Percentiles rank a stretch among this genome's conserved stretches.
Conservation (phyloP, 2,329 filamentous ascomycete genomes). For the Chaetomiaceae sp. region DNA sequence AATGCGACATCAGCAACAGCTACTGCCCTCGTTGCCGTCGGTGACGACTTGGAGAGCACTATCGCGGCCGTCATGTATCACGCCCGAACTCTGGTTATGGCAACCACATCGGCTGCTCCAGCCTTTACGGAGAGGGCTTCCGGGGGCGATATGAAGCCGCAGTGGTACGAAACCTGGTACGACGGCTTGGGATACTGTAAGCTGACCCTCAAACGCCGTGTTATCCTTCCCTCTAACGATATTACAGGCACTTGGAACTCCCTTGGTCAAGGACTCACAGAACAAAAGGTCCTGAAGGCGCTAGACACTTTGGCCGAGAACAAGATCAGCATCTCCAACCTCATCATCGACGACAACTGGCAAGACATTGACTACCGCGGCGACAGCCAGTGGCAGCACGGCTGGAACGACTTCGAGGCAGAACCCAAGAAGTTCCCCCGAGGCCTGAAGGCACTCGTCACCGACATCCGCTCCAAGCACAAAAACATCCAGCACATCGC, state of each 20-base stretch:
- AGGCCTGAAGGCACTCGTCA: slow-evolving; percentile 69
- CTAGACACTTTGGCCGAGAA: slow-evolving; percentile 66
- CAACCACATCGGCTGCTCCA: slow-evolving; percentile 37
- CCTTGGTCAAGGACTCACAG: slow-evolving; percentile 76
- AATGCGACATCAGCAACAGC: slow-evolving; percentile 49
- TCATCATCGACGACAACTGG: slow-evolving; percentile 98
- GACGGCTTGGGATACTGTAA: slow-evolving; percentile 87
- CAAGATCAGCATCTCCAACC: slow-evolving; percentile 71
- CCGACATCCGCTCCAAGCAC: slow-evolving; percentile 63
- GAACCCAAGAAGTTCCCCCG: slow-evolving; percentile 72
- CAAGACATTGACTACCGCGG: slow-evolving; percentile 62
- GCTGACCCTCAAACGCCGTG: slow-evolving; percentile 21
- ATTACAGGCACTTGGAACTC: slow-evolving; percentile 82
- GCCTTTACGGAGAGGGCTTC: slow-evolving; percentile 43
- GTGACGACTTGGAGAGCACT: slow-evolving; percentile 68
- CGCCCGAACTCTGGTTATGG: slow-evolving; percentile 61
- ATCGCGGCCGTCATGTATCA: slow-evolving; percentile 83
- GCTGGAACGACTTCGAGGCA: slow-evolving; percentile 84
- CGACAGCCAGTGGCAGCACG: slow-evolving; percentile 51
- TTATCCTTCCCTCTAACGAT: background rate
- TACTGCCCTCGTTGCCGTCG: slow-evolving; percentile 65
- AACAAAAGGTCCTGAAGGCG: slow-evolving; percentile 72
- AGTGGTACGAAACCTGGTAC: slow-evolving; percentile 85
- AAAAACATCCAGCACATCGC: slow-evolving; percentile 76
- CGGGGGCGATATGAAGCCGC: slow-evolving; percentile 47